phyloP scores from a whole-genome alignment of 2,329 filamentous ascomycete genomes.

The Colletotrichum falcatum region DNA sequence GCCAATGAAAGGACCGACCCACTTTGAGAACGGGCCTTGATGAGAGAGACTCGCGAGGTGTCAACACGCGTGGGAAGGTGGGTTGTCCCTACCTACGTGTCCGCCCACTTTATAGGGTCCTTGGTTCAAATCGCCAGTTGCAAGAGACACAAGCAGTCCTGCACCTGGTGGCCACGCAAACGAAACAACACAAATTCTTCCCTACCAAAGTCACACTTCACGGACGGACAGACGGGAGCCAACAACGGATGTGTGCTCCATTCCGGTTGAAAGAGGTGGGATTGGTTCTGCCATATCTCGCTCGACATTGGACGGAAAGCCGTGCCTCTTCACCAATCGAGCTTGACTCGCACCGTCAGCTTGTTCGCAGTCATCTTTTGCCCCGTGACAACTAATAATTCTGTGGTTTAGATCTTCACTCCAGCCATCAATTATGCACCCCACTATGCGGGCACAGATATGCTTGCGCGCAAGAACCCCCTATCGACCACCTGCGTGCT shows the following conservation, averaged over 20 bases:
- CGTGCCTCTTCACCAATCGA: not conserved
- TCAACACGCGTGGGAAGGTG: not conserved
- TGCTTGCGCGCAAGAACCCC: not conserved
- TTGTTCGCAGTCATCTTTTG: not conserved
- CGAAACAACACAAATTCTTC: conserved; percentile 27
- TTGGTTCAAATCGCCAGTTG: not conserved
- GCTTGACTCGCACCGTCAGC: conserved; percentile 10
- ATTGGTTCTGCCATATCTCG: not conserved
- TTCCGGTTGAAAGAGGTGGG: not conserved
- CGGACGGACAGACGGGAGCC: not conserved
- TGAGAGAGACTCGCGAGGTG: not conserved
- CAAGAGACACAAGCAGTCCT: not conserved
- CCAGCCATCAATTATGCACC: conserved; percentile 11
- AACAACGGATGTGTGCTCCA: not conserved
- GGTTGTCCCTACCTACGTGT: not conserved
- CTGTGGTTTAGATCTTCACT: not conserved
- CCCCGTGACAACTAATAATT: conserved; percentile 1
- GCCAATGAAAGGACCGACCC: no score
- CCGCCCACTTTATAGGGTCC: not conserved
- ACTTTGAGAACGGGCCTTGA: not conserved
- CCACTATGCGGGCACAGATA: not conserved
- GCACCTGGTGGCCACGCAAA: conserved; percentile 17
- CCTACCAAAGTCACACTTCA: not conserved
- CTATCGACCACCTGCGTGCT: conserved; percentile 3
- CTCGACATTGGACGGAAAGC: conserved; percentile 10